phyloP scores from a whole-genome alignment of 2,329 filamentous ascomycete genomes.

The Sphaerostilbella broomeana region DNA sequence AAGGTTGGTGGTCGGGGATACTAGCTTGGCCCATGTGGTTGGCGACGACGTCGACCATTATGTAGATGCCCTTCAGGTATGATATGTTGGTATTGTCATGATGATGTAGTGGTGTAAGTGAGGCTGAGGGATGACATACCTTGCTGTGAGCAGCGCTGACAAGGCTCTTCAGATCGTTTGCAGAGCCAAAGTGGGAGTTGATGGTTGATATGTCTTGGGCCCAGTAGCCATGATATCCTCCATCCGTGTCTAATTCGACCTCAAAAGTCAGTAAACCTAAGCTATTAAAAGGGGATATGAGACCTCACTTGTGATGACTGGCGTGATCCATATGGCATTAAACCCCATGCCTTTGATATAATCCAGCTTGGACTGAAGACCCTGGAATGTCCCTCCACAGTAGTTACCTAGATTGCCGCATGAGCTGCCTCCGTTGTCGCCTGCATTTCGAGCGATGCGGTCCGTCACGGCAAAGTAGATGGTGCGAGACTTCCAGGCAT shows the following conservation, averaged over 20 bases:
- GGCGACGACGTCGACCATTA: constrained; percentile 57
- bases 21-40: constrained; percentile 52
- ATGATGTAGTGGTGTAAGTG: neutral
- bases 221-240: constrained; percentile 52
- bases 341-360: constrained; percentile 58
- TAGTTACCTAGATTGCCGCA: constrained; percentile 41
- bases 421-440: constrained; percentile 36
- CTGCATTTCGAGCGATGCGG: constrained; percentile 41
- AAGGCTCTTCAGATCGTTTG: constrained; percentile 51
- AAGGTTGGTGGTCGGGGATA: constrained; percentile 38
- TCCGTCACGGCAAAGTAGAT: constrained; percentile 56
- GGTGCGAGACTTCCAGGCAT: constrained; percentile 45
- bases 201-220: constrained; percentile 43
- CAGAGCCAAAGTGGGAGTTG: constrained; percentile 53
- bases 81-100: neutral
- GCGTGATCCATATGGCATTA: constrained; percentile 53
- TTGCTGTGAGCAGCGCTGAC: constrained; percentile 51
- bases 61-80: constrained; percentile 32
- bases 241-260: constrained; percentile 31
- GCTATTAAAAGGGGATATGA: too few species aligned
- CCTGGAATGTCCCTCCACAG: constrained; percentile 56
- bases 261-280: neutral
- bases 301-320: constrained; percentile 41
- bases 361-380: constrained; percentile 52
- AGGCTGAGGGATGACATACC: constrained; percentile 26